Conservation (phyloP, 148 eudicot species). For the Diospyros kaki region DNA sequence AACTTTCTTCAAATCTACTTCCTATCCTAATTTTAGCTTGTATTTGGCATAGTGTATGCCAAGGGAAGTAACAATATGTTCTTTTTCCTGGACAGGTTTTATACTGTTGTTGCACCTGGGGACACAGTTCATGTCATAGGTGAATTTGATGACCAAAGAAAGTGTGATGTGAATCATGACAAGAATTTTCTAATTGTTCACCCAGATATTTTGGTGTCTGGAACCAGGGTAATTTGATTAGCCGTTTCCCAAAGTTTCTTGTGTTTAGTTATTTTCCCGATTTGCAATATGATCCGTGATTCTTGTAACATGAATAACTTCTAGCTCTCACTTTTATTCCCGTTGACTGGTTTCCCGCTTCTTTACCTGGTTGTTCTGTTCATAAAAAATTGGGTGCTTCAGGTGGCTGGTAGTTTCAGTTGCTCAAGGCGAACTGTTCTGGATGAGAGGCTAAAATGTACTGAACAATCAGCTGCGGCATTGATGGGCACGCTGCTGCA, state of each 20-base stretch:
- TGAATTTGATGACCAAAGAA: slow-evolving; percentile 63
- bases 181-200: slow-evolving; percentile 76
- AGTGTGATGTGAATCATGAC: slow-evolving; percentile 69
- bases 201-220: slow-evolving; percentile 82
- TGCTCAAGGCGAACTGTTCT: slow-evolving; percentile 88
- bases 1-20: background rate
- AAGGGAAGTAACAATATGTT: background rate
- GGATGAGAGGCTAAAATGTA: slow-evolving; percentile 80
- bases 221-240: slow-evolving; percentile 68
- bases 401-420: slow-evolving; percentile 92
- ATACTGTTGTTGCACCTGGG: slow-evolving; percentile 83
- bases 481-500: slow-evolving; percentile 86
- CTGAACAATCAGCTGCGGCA: slow-evolving; percentile 76
- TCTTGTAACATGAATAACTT: background rate
- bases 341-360: background rate
- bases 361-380: background rate
- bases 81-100: slow-evolving; percentile 43
- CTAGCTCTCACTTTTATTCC: background rate
- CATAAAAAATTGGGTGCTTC: slow-evolving; percentile 10
- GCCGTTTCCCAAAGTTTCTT: background rate
- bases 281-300: background rate
- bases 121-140: slow-evolving; percentile 85
- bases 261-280: background rate
- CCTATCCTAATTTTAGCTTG: background rate
- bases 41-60: background rate